Evolutionary conservation across 495 filamentous ascomycete species (phyloP).

Genomic region (Podospora didyma): DNA sequence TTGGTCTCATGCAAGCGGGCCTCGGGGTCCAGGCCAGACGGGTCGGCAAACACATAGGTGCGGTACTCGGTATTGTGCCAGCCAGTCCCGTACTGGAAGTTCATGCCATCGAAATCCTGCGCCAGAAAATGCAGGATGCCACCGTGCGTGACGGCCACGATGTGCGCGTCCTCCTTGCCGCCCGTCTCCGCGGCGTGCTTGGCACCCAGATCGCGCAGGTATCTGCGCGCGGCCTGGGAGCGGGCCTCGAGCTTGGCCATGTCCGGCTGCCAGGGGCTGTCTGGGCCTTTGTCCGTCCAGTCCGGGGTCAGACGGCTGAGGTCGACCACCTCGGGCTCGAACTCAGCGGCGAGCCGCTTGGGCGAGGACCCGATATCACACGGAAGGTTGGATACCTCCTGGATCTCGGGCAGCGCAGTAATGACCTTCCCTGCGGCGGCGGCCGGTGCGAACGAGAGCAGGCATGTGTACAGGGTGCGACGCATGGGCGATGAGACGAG

Average conservation of each 20-base stretch:
- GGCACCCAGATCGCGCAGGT: constrained; percentile 52
- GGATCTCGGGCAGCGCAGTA: constrained; percentile 71
- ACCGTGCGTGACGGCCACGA: constrained; percentile 57
- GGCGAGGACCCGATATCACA: constrained; percentile 73
- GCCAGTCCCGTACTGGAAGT: constrained; percentile 61
- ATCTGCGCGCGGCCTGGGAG: constrained; percentile 61
- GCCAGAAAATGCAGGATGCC: constrained; percentile 66
- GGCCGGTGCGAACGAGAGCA: constrained; percentile 60
- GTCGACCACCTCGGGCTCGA: constrained; percentile 60
- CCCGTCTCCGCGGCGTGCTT: constrained; percentile 10
- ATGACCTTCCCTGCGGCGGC: constrained; percentile 44
- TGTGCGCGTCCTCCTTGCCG: constrained; percentile 44
- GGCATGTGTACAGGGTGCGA: constrained; percentile 77
- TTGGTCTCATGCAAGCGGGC: constrained; percentile 58
- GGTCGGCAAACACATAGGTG: constrained; percentile 63
- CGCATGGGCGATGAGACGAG: constrained; percentile 80
- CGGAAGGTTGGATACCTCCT: constrained; percentile 72
- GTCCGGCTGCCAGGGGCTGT: constrained; percentile 53
- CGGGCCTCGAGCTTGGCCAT: constrained; percentile 56
- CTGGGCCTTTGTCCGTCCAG: constrained; percentile 66
- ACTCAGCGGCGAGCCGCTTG: constrained; percentile 52
- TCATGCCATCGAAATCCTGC: constrained; percentile 70
- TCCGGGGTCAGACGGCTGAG: constrained; percentile 53
- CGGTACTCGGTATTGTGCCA: constrained; percentile 85
- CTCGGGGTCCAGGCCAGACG: constrained; percentile 52